Conservation (phyloP, 129 eudicot genomes). For the Pittosporum tobira region DNA sequence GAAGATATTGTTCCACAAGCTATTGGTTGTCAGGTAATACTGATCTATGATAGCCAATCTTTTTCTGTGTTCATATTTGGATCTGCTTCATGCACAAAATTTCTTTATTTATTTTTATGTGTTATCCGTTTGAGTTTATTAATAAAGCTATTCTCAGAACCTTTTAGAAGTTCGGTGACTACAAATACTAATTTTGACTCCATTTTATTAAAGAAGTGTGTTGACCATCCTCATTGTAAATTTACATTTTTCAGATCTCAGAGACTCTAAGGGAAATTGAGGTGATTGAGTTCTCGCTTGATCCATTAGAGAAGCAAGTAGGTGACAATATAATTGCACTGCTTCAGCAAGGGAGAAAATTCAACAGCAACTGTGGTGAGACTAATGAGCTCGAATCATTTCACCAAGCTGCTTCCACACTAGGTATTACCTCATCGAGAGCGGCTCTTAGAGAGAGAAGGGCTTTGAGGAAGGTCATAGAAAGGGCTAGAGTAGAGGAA, state of each 20-base stretch:
- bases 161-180: background rate
- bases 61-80: background rate
- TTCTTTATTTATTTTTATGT: too few relatives aligned
- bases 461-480: constrained; percentile 76
- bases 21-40: constrained; percentile 82
- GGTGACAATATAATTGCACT: constrained; percentile 82
- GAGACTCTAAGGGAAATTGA: constrained; percentile 58
- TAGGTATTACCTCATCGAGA: constrained; percentile 85
- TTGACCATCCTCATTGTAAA: background rate
- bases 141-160: background rate
- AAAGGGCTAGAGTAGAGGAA: constrained; percentile 80
- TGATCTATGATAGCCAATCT: background rate
- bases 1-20: constrained; percentile 91
- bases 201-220: background rate
- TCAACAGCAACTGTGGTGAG: constrained; percentile 55
- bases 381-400: constrained; percentile 71
- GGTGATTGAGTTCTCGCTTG: constrained; percentile 69
- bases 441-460: constrained; percentile 91
- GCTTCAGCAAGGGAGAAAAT: constrained; percentile 87
- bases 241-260: constrained; percentile 49
- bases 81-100: too few relatives aligned
- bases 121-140: background rate
- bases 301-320: constrained; percentile 76
- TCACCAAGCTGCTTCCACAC: constrained; percentile 82
- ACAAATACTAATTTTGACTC: background rate